phyloP scores from a whole-genome alignment of 768 basidiomycete species.

The Mycena polygramma region DNA sequence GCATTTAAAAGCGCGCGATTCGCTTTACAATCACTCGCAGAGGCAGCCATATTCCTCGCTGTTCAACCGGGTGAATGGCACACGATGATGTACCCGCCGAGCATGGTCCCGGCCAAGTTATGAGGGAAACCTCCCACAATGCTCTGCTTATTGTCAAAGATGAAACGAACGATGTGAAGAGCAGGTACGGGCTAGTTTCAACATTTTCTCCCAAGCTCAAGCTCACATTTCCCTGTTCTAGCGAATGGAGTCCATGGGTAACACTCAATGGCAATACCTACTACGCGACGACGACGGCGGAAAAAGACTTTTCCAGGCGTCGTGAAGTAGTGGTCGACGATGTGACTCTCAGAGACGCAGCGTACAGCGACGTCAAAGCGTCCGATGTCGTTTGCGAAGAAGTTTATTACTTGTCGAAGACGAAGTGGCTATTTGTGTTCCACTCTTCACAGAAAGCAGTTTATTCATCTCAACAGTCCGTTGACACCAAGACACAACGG shows the following conservation, averaged over 20 bases:
- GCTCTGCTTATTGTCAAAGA: too few relatives aligned
- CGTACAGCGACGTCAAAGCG: not conserved
- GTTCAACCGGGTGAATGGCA: too few relatives aligned
- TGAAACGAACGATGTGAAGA: too few relatives aligned
- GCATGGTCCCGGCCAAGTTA: too few relatives aligned
- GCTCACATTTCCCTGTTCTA: not conserved
- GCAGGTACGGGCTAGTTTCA: too few relatives aligned
- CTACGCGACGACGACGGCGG: not conserved
- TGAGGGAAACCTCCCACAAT: too few relatives aligned
- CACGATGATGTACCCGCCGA: too few relatives aligned
- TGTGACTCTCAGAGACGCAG: not conserved
- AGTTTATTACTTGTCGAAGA: not conserved
- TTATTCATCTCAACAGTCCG: slow-evolving; percentile 6
- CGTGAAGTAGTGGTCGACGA: slow-evolving; percentile 7
- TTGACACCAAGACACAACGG: slow-evolving; percentile 2
- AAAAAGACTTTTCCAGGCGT: not conserved
- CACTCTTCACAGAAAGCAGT: slow-evolving; percentile 19
- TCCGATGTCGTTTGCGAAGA: slow-evolving; percentile 4
- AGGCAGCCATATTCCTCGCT: too few relatives aligned
- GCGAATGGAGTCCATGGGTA: not conserved
- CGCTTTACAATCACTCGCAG: too few relatives aligned
- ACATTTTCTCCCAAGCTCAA: not conserved
- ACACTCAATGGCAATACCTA: not conserved
- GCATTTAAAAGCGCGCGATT: too few relatives aligned
- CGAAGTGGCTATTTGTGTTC: slow-evolving; percentile 4